Conservation (phyloP, 495 filamentous ascomycete species). For the Coniosporium apollinis region DNA sequence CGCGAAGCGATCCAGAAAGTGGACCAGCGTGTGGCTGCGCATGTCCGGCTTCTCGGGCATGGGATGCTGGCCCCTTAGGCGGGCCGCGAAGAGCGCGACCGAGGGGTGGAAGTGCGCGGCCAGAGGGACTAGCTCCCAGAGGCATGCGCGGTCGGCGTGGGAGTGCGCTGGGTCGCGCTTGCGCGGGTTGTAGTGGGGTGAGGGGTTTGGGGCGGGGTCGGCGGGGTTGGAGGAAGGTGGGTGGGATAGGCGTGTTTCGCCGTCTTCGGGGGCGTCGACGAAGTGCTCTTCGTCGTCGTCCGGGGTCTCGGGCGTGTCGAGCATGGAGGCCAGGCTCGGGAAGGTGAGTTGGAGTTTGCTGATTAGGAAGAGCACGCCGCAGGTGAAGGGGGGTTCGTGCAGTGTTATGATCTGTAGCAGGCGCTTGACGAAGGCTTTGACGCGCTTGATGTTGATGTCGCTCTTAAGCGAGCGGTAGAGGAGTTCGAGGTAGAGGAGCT, state of each 20-base stretch:
- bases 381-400: constrained; percentile 85
- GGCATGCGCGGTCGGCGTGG: constrained; percentile 74
- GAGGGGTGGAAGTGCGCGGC: constrained; percentile 82
- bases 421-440: constrained; percentile 85
- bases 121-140: constrained; percentile 85
- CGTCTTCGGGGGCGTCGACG: constrained; percentile 44
- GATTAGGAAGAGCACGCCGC: constrained; percentile 74
- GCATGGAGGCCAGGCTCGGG: constrained; percentile 51
- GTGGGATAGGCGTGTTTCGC: constrained; percentile 1
- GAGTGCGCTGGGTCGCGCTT: constrained; percentile 84
- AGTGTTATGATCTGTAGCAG: constrained; percentile 70
- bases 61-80: constrained; percentile 45
- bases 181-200: constrained; percentile 67
- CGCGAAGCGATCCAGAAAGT: constrained; percentile 93
- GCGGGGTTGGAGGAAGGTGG: constrained; percentile 10
- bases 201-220: no score
- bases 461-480: constrained; percentile 74
- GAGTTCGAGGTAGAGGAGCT: constrained; percentile 84
- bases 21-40: constrained; percentile 68
- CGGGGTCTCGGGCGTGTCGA: constrained; percentile 54
- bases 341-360: constrained; percentile 63
- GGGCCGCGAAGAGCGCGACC: constrained; percentile 67
- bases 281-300: constrained; percentile 60
- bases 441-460: constrained; percentile 69
- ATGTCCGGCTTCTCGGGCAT: constrained; percentile 75